Percentiles rank a stretch among this genome's conserved stretches.
These are phyloP conservation scores for Epichloe sp. DNA, from an alignment of 2,329 filamentous ascomycete species.

Conservation along the genomic window DNA sequence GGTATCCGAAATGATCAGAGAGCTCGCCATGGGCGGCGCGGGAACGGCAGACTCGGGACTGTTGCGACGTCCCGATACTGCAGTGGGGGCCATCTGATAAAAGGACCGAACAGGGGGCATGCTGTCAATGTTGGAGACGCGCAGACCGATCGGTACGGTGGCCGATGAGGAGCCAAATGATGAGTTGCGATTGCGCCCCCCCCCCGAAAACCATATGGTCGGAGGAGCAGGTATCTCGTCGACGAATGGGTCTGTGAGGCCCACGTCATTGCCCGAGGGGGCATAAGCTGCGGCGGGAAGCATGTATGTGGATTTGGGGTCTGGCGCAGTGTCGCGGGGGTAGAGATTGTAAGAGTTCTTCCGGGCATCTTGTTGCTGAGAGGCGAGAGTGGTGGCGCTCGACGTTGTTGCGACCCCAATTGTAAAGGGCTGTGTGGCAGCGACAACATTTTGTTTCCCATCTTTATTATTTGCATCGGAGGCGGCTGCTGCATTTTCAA, in stretches of 20 bases:
- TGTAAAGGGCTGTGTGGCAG: not conserved
- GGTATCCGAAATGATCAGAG: not conserved
- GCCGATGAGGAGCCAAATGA: conserved; percentile 54
- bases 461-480: too few species aligned
- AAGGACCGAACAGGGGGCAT: conserved; percentile 22
- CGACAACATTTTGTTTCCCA: not conserved
- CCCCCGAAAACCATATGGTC: conserved; percentile 26
- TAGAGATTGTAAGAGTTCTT: conserved; percentile 9
- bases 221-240: conserved; percentile 27
- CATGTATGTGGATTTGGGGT: conserved; percentile 19
- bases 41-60: not conserved
- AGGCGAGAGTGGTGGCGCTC: not conserved
- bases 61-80: not conserved
- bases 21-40: not conserved
- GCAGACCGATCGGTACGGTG: conserved; percentile 58
- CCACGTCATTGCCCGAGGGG: conserved; percentile 1
- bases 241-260: not conserved
- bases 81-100: not conserved
- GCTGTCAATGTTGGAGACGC: conserved; percentile 47
- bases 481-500: not conserved
- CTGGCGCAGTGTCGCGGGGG: conserved; percentile 1
- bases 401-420: not conserved
- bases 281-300: conserved; percentile 21
- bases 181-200: conserved; percentile 35
- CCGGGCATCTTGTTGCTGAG: not conserved